These are phyloP conservation scores for Paraphysoderma sedebokerense DNA, from an alignment of 371 early-diverging fungal species.

Conservation along the genomic window DNA sequence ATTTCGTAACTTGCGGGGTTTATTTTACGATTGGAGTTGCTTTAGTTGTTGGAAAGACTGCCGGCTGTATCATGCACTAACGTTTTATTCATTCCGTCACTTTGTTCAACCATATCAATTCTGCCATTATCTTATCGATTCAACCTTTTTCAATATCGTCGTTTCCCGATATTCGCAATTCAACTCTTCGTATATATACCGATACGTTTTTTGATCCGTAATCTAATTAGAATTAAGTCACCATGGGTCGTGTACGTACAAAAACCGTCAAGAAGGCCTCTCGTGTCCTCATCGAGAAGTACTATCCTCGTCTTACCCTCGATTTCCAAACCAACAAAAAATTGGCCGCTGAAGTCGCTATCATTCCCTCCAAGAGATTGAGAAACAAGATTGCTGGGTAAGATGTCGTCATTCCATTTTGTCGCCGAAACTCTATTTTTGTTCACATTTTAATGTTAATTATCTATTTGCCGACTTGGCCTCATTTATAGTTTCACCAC, in stretches of 20 bases:
- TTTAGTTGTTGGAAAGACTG: too few relatives aligned
- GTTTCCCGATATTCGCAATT: too few relatives aligned
- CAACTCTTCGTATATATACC: too few relatives aligned
- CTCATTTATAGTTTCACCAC: constrained; percentile 69
- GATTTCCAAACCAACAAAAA: constrained; percentile 99
- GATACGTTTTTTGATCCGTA: too few relatives aligned
- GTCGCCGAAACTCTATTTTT: not conserved
- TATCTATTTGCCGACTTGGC: not conserved
- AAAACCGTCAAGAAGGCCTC: constrained; percentile 99
- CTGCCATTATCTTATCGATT: too few relatives aligned
- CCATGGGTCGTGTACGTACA: constrained; percentile 76
- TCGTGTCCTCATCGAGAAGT: constrained; percentile 98
- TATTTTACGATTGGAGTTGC: too few relatives aligned
- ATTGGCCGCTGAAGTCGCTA: constrained; percentile 94
- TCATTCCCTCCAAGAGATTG: constrained; percentile 97
- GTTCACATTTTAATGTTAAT: not conserved
- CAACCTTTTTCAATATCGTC: too few relatives aligned
- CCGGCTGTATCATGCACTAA: too few relatives aligned
- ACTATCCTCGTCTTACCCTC: constrained; percentile 97
- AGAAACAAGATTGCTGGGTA: constrained; percentile 99
- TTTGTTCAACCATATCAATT: too few relatives aligned
- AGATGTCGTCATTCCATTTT: not conserved
- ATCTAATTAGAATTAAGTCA: too few relatives aligned
- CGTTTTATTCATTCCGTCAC: too few relatives aligned
- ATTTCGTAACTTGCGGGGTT: too few relatives aligned